Conservation (phyloP, 257 asterid genomes). For the Solanum clarkiae region DNA sequence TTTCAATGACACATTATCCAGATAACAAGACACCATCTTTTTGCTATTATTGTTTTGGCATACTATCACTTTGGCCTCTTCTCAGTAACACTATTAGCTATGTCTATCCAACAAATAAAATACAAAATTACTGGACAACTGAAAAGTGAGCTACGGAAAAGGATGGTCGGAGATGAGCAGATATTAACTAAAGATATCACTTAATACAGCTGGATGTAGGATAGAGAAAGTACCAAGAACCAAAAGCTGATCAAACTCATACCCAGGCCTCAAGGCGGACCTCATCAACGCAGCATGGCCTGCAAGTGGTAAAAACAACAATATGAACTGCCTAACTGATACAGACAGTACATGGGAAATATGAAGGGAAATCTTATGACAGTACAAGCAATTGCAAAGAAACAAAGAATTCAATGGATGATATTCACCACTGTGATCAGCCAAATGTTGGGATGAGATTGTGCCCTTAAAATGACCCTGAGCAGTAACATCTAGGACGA, state of each 20-base stretch:
- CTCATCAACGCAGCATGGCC: constrained; percentile 59
- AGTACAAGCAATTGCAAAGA: not conserved
- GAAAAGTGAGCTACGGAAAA: not conserved
- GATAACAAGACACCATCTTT: not conserved
- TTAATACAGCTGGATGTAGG: not conserved
- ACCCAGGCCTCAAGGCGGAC: constrained; percentile 72
- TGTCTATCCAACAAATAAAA: not conserved
- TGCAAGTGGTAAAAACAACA: constrained; percentile 16
- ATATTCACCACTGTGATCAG: constrained; percentile 69
- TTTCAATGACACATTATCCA: not conserved
- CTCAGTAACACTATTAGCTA: not conserved
- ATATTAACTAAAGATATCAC: not conserved
- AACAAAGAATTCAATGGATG: not conserved
- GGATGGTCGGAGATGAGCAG: not conserved
- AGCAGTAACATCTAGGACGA: constrained; percentile 39
- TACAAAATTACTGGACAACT: not conserved
- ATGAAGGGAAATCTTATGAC: not conserved
- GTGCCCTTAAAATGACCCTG: constrained; percentile 61
- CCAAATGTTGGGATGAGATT: constrained; percentile 67
- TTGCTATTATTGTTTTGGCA: not conserved
- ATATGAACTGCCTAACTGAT: constrained; percentile 1
- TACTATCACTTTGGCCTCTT: not conserved
- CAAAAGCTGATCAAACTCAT: constrained; percentile 69
- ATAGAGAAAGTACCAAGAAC: constrained; percentile 59
- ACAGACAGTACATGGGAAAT: not conserved